Conservation (phyloP, 495 filamentous ascomycete species). For the Hyaloscypha variabilis region DNA sequence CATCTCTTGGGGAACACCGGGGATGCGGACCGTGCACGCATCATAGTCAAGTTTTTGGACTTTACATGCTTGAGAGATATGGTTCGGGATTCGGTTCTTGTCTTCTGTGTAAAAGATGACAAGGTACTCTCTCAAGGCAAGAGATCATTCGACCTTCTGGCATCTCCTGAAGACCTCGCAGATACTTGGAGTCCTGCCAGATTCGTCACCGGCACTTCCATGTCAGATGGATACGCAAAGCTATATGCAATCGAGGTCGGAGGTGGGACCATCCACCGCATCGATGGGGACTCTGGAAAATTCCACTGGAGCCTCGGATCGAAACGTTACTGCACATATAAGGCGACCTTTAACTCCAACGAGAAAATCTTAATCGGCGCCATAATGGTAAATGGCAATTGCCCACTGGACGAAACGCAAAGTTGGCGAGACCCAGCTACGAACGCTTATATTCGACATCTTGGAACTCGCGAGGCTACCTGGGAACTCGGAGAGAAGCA, state of each 20-base stretch:
- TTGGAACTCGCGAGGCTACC: background rate
- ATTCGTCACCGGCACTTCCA: conserved; percentile 62
- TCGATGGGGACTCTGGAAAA: too few species aligned
- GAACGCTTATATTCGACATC: too few species aligned
- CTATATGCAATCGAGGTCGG: background rate
- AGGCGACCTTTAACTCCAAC: background rate
- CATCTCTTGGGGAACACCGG: too few species aligned
- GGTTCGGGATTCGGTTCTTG: too few species aligned
- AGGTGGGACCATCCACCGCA: background rate
- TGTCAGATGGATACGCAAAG: conserved; percentile 23
- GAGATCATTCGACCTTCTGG: background rate
- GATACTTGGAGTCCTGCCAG: background rate
- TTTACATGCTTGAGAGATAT: too few species aligned
- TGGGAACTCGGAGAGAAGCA: background rate
- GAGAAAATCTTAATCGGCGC: background rate
- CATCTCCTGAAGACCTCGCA: background rate
- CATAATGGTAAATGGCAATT: background rate
- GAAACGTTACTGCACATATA: too few species aligned
- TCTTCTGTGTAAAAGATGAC: too few species aligned
- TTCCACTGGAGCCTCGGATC: too few species aligned
- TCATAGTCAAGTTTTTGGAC: too few species aligned
- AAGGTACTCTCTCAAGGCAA: too few species aligned
- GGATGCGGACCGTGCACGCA: too few species aligned
- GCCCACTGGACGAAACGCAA: background rate
- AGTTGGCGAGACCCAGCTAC: background rate